Evolutionary conservation across 225 moss, liverwort and hornwort species (phyloP).

Genomic region (Bryum argenteum): DNA sequence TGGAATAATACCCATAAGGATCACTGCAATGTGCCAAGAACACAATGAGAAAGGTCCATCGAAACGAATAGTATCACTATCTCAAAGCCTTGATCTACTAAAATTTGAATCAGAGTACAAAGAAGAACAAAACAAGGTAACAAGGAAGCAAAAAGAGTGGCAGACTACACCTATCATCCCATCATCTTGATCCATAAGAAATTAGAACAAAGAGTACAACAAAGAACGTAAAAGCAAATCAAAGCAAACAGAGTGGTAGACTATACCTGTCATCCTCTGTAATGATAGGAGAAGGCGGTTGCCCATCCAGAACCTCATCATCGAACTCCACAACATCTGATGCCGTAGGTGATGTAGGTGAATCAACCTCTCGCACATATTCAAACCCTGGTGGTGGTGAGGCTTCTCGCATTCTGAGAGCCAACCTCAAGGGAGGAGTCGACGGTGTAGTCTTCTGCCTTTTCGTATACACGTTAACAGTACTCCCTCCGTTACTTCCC

Average conservation of each 20-base stretch:
- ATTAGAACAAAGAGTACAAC: too few species aligned
- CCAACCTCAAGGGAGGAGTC: constrained; percentile 28
- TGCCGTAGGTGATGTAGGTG: neutral
- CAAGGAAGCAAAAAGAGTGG: too few species aligned
- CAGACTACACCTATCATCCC: too few species aligned
- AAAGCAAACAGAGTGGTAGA: neutral
- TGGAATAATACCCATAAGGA: constrained; percentile 26
- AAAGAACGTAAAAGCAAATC: too few species aligned
- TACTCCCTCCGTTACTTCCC: neutral
- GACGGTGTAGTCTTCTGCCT: constrained; percentile 38
- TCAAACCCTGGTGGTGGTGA: constrained; percentile 34
- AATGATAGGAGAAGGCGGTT: constrained; percentile 10
- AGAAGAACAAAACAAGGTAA: neutral
- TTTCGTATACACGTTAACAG: constrained; percentile 39
- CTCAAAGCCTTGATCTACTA: too few species aligned
- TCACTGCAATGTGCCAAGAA: constrained; percentile 28
- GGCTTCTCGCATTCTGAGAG: constrained; percentile 11
- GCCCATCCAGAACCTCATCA: constrained; percentile 14
- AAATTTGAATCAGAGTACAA: too few species aligned
- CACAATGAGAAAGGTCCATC: neutral
- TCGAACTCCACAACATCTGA: neutral
- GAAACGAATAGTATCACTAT: neutral
- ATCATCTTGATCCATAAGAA: too few species aligned
- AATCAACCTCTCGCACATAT: constrained; percentile 2
- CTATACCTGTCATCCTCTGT: constrained; percentile 29